A percentile compares a stretch with the other conserved stretches of the same genome.
These are phyloP conservation scores for Hymenoscyphus albidus DNA, from an alignment of 2,329 filamentous ascomycete species.

Conservation along the genomic window DNA sequence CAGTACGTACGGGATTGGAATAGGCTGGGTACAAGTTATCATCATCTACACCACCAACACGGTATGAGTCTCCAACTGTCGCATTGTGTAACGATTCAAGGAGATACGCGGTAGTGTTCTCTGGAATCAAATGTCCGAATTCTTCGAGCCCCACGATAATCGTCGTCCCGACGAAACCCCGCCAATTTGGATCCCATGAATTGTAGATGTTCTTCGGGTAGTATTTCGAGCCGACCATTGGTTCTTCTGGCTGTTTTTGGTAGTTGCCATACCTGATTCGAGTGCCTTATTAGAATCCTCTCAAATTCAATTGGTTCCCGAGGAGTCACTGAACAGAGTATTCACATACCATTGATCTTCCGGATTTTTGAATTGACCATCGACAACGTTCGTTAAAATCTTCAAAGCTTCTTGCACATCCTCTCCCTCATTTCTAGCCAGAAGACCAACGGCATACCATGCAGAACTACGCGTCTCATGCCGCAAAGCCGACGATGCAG, in stretches of 20 bases:
- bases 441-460: conserved; percentile 57
- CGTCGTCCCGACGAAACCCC: conserved; percentile 58
- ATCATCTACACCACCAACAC: conserved; percentile 54
- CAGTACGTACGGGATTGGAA: conserved; percentile 48
- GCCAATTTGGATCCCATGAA: conserved; percentile 62
- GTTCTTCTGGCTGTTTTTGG: conserved; percentile 53
- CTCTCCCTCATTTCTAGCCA: conserved; percentile 49
- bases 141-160: conserved; percentile 58
- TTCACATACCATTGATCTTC: conserved; percentile 51
- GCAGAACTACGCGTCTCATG: conserved; percentile 55
- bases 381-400: conserved; percentile 52
- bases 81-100: conserved; percentile 51
- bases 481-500: conserved; percentile 42
- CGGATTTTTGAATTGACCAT: conserved; percentile 48
- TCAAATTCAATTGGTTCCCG: too few relatives aligned
- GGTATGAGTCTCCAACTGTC: conserved; percentile 57
- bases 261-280: conserved; percentile 45
- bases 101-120: conserved; percentile 40
- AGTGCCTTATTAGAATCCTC: not conserved
- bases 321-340: not conserved
- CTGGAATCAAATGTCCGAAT: conserved; percentile 46
- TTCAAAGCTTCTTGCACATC: conserved; percentile 49
- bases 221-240: conserved; percentile 47
- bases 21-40: conserved; percentile 62
- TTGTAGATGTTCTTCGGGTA: conserved; percentile 52